Evolutionary conservation across 805 yeast species (phyloP), one percentile per base, ranked within the genome.

Genomic region (Spathaspora passalidarum): DNA sequence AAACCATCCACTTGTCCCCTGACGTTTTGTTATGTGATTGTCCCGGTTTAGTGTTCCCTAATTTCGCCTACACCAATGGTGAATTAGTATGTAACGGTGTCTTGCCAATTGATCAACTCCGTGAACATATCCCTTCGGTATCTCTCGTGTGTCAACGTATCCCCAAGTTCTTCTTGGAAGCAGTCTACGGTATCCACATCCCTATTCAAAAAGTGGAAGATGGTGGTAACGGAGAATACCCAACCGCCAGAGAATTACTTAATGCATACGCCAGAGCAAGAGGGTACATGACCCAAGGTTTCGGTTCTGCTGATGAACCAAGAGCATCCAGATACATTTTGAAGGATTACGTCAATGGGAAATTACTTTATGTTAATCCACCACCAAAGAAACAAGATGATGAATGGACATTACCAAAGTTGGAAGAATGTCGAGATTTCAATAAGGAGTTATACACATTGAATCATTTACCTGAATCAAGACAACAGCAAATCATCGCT

Each of bases 11-110:
- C 60, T 76, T 94, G 38, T 81, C 96, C 1, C 87, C 86, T 43
- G 77, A 85, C 32, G 94, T 94, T 2, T 76, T 90, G 54, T 74
- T 94, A 44, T 94, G 98, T 69, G 99, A 94, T 76, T 94, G 99
- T 75, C 99, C 99, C 2, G 99, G 99, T 78, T 76, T 94, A 50
- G 99, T 94, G 14, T 94, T 94, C 74, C 99, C 99, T 19, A 94
- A 92, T 60, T 94, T 94, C 63, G 98, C 98, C 5, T 88, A 87
- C 62, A 88, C 97, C 19, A 91, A 90, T 60, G 98, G 96, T 56
- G 99, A 94, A 58, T 78, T 94, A 59, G 99, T 94, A 0, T 90
- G 97, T 72, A 88, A 90, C 60, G 99, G 99, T 77, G 96, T 94
- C n/a, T 76, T 94, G 47, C 99, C 99, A 17, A 94, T 94, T 56